Evolutionary conservation across 2,329 filamentous ascomycete species (phyloP).

Genomic region (Stemphylium beticola): DNA sequence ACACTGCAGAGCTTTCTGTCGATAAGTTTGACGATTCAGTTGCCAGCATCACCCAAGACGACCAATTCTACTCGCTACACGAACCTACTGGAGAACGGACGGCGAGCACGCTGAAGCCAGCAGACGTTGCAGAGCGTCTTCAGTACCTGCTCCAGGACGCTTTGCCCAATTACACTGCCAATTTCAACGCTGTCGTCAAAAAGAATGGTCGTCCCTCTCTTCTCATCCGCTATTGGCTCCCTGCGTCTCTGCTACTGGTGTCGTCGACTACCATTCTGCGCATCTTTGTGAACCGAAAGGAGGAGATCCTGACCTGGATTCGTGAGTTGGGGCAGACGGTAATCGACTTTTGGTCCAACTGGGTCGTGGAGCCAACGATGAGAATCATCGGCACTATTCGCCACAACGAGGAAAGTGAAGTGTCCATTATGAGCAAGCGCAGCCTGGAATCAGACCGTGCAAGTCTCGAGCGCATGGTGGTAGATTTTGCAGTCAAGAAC

Average conservation of each 20-base stretch:
- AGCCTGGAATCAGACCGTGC: slow-evolving; percentile 89
- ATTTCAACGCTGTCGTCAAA: slow-evolving; percentile 62
- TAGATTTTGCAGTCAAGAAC: slow-evolving; percentile 90
- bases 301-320: slow-evolving; percentile 81
- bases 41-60: slow-evolving; percentile 61
- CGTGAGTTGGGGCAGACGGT: slow-evolving; percentile 77
- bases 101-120: slow-evolving; percentile 47
- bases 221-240: slow-evolving; percentile 87
- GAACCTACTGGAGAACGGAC: slow-evolving; percentile 45
- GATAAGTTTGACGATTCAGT: slow-evolving; percentile 63
- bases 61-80: slow-evolving; percentile 54
- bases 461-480: slow-evolving; percentile 95
- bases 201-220: slow-evolving; percentile 77
- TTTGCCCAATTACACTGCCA: slow-evolving; percentile 69
- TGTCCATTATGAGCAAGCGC: slow-evolving; percentile 94
- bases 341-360: slow-evolving; percentile 93
- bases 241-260: slow-evolving; percentile 68
- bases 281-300: slow-evolving; percentile 74
- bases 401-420: slow-evolving; percentile 89
- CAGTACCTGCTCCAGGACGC: slow-evolving; percentile 71
- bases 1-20: slow-evolving; percentile 62
- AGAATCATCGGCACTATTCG: slow-evolving; percentile 91
- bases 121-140: slow-evolving; percentile 70
- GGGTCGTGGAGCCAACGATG: slow-evolving; percentile 84
- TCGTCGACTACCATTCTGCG: slow-evolving; percentile 88